Evolutionary conservation across 352 stramenopile species (phyloP).

Genomic region (Sclerospora graminicola): DNA sequence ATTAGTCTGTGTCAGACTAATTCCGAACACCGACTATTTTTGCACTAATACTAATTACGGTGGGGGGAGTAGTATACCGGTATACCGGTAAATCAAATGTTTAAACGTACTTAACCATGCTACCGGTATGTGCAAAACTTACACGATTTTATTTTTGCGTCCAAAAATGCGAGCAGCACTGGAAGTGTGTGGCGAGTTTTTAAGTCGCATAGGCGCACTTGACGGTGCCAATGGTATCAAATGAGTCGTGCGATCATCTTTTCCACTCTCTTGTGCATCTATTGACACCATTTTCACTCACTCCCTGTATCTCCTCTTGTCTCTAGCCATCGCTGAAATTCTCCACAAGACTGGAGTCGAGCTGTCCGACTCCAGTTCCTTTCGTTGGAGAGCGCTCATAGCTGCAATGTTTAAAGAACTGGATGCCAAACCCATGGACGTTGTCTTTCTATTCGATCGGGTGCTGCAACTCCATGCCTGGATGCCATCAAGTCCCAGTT

Average conservation of each 20-base stretch:
- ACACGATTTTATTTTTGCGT: too few species aligned
- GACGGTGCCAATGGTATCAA: slow-evolving; percentile 27
- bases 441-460: slow-evolving; percentile 54
- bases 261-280: neutral
- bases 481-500: slow-evolving; percentile 22
- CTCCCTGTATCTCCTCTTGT: neutral
- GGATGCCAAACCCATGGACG: slow-evolving; percentile 26
- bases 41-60: too few species aligned
- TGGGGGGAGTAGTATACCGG: too few species aligned
- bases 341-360: slow-evolving; percentile 34
- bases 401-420: slow-evolving; percentile 41
- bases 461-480: slow-evolving; percentile 40
- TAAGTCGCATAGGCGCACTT: slow-evolving; percentile 33
- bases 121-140: too few species aligned
- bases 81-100: too few species aligned
- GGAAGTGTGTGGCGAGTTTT: slow-evolving; percentile 42
- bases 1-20: too few species aligned
- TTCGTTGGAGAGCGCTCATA: slow-evolving; percentile 43
- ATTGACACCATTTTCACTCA: neutral
- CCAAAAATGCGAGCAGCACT: slow-evolving; percentile 26
- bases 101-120: too few species aligned
- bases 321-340: slow-evolving; percentile 28
- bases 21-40: too few species aligned
- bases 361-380: slow-evolving; percentile 32
- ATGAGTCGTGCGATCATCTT: neutral